Conservation (phyloP, 208 protist species). For the Angomonas deanei region DNA sequence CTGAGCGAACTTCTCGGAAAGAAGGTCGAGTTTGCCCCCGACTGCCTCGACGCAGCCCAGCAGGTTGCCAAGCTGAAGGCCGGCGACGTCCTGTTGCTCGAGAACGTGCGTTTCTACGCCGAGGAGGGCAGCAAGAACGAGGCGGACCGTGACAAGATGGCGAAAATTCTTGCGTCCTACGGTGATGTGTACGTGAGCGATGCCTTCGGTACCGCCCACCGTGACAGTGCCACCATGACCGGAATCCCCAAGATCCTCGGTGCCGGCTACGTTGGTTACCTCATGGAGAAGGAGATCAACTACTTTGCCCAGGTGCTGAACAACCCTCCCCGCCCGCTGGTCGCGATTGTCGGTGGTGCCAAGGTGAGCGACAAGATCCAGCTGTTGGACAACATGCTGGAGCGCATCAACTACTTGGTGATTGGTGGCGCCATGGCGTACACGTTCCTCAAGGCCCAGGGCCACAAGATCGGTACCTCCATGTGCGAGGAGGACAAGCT, state of each 20-base stretch:
- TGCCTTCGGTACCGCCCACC: conserved; percentile 99
- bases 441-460: conserved; percentile 94
- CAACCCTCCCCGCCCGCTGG: conserved; percentile 81
- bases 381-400: conserved; percentile 98
- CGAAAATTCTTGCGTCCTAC: conserved; percentile 86
- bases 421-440: conserved; percentile 99
- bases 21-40: conserved; percentile 57
- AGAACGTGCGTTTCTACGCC: conserved; percentile 99
- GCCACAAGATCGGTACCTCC: conserved; percentile 92
- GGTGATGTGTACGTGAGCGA: conserved; percentile 99
- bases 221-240: conserved; percentile 93
- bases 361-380: conserved; percentile 99
- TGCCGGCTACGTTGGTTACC: conserved; percentile 93
- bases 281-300: conserved; percentile 99
- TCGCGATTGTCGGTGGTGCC: conserved; percentile 96
- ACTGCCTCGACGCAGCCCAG: conserved; percentile 43
- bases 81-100: conserved; percentile 95
- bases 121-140: conserved; percentile 96
- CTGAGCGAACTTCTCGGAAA: conserved; percentile 85
- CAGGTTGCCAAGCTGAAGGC: conserved; percentile 28
- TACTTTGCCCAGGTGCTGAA: conserved; percentile 95
- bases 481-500: conserved; percentile 93
- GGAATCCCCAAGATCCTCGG: conserved; percentile 81
- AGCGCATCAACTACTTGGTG: conserved; percentile 97
- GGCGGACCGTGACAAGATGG: conserved; percentile 76